Evolutionary conservation across 2,329 filamentous ascomycete species (phyloP).

Genomic region (Paecilomyces niveus): DNA sequence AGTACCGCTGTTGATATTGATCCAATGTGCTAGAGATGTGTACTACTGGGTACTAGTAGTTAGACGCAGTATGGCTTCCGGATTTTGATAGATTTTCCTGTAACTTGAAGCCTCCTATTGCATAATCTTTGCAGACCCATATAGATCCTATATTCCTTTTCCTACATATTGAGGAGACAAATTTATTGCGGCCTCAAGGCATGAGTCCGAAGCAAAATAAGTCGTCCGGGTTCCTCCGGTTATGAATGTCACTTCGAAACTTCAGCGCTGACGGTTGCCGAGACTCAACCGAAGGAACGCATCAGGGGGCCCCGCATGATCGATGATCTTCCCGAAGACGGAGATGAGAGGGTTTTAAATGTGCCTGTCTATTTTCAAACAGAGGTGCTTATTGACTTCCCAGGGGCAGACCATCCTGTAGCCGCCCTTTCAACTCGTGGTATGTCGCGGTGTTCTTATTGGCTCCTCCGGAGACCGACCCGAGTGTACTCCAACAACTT

Average conservation of each 20-base stretch:
- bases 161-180: too few relatives aligned
- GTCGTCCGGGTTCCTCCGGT: too few relatives aligned
- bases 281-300: neutral
- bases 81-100: too few relatives aligned
- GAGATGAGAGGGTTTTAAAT: neutral
- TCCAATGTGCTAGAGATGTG: neutral
- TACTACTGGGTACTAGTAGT: neutral
- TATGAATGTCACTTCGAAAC: neutral
- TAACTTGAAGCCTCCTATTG: too few relatives aligned
- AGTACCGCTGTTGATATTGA: neutral
- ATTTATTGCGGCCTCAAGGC: too few relatives aligned
- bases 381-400: neutral
- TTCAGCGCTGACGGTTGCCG: constrained; percentile 1
- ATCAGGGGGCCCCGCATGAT: neutral
- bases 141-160: neutral
- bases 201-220: too few relatives aligned
- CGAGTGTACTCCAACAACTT: neutral
- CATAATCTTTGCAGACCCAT: too few relatives aligned
- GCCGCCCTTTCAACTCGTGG: neutral
- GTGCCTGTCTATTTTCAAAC: neutral
- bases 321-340: neutral
- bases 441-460: neutral
- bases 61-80: too few relatives aligned
- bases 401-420: neutral
- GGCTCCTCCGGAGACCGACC: neutral